Percentiles rank a stretch among this genome's conserved stretches.
Conservation (phyloP, 441 rosid genomes). For the Metrosideros polymorpha region DNA sequence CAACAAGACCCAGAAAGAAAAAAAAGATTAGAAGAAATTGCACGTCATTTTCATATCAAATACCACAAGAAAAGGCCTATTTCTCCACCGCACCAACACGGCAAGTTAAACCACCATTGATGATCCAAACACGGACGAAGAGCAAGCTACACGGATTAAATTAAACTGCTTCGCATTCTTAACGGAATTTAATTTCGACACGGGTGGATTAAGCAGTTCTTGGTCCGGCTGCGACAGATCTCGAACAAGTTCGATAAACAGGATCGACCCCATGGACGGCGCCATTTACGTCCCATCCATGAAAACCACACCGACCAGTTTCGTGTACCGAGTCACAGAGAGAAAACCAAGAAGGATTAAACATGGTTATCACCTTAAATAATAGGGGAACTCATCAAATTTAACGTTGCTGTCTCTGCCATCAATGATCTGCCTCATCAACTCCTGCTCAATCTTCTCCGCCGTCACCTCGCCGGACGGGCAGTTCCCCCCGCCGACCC, state of each 20-base stretch:
- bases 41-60: not conserved
- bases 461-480: not conserved
- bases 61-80: not conserved
- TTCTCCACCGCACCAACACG: not conserved
- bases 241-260: not conserved
- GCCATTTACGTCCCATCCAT: not conserved
- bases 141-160: not conserved
- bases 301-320: not conserved
- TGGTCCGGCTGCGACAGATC: not conserved
- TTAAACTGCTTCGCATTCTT: not conserved
- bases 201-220: not conserved
- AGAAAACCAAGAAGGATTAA: not conserved
- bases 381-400: constrained; percentile 17
- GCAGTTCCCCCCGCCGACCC: constrained; percentile 23
- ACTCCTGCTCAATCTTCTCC: constrained; percentile 16
- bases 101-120: not conserved
- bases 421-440: constrained; percentile 6
- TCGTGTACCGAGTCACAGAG: not conserved
- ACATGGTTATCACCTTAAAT: constrained; percentile 7
- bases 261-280: not conserved
- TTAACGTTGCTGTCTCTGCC: constrained; percentile 6
- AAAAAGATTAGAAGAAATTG: not conserved
- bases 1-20: not conserved
- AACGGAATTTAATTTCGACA: not conserved
- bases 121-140: not conserved